Percentiles rank a stretch among this genome's conserved stretches.
Conservation (phyloP, 768 basidiomycete genomes). For the Boletus pseudo-olivaceus region DNA sequence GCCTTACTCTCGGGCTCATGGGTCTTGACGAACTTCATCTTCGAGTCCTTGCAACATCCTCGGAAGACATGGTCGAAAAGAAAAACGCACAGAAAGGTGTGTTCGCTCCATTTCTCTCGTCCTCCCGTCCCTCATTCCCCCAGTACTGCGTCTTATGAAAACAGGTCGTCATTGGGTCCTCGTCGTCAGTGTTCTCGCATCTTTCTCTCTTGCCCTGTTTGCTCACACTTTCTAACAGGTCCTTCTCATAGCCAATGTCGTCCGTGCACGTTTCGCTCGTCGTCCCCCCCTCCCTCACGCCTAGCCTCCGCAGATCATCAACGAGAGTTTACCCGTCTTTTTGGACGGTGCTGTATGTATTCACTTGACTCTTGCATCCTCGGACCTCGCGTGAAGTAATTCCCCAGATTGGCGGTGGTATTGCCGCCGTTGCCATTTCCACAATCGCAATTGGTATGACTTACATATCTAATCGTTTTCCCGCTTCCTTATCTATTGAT, state of each 20-base stretch:
- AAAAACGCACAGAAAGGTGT: constrained; percentile 68
- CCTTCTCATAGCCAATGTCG: constrained; percentile 85
- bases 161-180: constrained; percentile 90
- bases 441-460: constrained; percentile 53
- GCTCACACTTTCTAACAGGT: constrained; percentile 44
- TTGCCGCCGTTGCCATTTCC: constrained; percentile 75
- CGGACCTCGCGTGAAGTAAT: constrained; percentile 47
- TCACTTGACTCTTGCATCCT: constrained; percentile 46
- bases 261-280: constrained; percentile 33
- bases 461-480: background rate
- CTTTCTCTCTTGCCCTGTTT: background rate
- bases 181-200: constrained; percentile 50
- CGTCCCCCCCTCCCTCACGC: background rate
- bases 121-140: constrained; percentile 1
- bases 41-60: constrained; percentile 78
- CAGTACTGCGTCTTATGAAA: constrained; percentile 54
- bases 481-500: background rate
- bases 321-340: constrained; percentile 82
- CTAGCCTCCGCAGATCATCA: constrained; percentile 62
- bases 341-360: constrained; percentile 60
- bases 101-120: background rate
- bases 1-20: constrained; percentile 90
- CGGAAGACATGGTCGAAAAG: constrained; percentile 67
- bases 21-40: constrained; percentile 90
- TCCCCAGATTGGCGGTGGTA: constrained; percentile 58